Conservation (phyloP, 179 eudicot species). For the Silene vulgaris region DNA sequence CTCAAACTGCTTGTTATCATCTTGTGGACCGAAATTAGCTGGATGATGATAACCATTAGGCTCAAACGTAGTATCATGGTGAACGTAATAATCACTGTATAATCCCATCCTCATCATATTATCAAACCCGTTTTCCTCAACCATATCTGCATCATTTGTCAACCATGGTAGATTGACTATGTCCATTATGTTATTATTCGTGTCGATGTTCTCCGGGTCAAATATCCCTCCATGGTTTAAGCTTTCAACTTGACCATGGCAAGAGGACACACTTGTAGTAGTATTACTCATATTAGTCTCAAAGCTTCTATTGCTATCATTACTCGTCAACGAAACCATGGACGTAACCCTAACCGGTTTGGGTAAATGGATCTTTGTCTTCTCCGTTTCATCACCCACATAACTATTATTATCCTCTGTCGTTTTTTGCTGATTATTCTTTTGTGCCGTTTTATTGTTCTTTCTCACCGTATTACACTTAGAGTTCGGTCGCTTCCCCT, state of each 20-base stretch:
- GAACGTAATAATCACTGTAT: conserved; percentile 20
- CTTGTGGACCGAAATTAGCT: not conserved
- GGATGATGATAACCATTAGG: conserved; percentile 12
- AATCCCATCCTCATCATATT: conserved; percentile 29
- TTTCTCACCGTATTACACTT: conserved; percentile 26
- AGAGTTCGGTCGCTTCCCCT: not conserved
- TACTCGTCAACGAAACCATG: conserved; percentile 30
- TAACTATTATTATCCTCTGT: not conserved
- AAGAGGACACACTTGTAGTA: conserved; percentile 27
- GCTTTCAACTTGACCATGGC: conserved; percentile 21
- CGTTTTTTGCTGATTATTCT: not conserved
- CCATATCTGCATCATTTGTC: conserved; percentile 7
- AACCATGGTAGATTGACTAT: conserved; percentile 23
- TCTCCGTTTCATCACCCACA: conserved; percentile 15
- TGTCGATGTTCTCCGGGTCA: conserved; percentile 14
- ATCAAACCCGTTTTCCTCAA: conserved; percentile 20
- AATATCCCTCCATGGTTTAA: conserved; percentile 12
- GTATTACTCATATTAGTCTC: conserved; percentile 30
- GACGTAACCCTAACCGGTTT: conserved; percentile 38
- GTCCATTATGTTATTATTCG: conserved; percentile 15
- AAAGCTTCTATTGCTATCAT: conserved; percentile 33
- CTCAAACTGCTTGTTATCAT: conserved; percentile 27
- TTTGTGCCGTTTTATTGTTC: conserved; percentile 5
- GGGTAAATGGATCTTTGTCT: conserved; percentile 38
- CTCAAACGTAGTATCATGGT: conserved; percentile 14